phyloP scores from a whole-genome alignment of 108 stramenopile species.

The Chaetoceros tenuissimus region DNA sequence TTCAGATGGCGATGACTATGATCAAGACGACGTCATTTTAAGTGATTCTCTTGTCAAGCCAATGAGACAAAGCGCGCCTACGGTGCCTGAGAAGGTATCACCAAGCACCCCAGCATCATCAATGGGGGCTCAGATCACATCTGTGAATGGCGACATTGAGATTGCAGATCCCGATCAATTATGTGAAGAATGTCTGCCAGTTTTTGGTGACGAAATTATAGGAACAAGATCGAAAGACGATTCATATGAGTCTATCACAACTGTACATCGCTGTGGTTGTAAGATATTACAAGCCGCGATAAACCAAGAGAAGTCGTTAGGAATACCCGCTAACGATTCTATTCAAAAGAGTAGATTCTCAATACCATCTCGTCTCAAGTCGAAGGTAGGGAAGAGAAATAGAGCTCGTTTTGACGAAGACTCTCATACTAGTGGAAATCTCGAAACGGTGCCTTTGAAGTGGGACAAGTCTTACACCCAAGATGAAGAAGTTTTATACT shows the following conservation, averaged over 20 bases:
- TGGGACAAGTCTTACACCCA: slow-evolving; percentile 31
- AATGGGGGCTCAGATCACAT: not conserved
- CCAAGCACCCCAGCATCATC: not conserved
- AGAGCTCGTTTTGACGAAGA: slow-evolving; percentile 2
- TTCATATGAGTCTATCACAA: slow-evolving; percentile 31
- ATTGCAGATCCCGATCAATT: slow-evolving; percentile 72
- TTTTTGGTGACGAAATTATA: slow-evolving; percentile 71
- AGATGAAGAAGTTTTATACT: slow-evolving; percentile 30
- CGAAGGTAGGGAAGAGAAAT: not conserved
- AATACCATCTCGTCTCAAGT: not conserved
- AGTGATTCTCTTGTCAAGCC: too few relatives aligned
- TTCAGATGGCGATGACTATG: slow-evolving; percentile 5
- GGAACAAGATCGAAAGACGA: slow-evolving; percentile 41
- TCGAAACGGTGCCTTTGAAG: slow-evolving; percentile 28
- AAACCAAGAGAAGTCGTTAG: slow-evolving; percentile 30
- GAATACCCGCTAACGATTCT: not conserved
- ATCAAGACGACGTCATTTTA: not conserved
- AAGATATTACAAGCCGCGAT: slow-evolving; percentile 62
- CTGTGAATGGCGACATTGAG: slow-evolving; percentile 7
- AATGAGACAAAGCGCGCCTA: not conserved
- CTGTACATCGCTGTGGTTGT: slow-evolving; percentile 66
- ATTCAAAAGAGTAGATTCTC: not conserved
- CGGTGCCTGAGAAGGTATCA: not conserved
- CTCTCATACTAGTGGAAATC: too few relatives aligned
- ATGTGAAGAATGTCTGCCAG: slow-evolving; percentile 63